Evolutionary conservation across 164 flowering plant genomes (phyloP).

Genomic region (Cinnamomum chago): DNA sequence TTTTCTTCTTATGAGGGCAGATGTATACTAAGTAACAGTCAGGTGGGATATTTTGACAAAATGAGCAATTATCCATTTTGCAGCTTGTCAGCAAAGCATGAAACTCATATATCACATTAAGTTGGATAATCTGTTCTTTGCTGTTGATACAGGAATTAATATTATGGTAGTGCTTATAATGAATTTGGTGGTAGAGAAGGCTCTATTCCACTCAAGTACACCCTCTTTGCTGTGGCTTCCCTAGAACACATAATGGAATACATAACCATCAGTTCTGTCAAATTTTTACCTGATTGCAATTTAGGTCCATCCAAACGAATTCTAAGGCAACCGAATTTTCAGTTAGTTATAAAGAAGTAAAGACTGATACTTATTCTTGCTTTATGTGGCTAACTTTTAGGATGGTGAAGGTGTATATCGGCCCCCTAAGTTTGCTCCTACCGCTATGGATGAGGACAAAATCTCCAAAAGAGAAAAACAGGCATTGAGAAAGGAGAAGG

Average conservation of each 20-base stretch:
- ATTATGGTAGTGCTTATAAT: neutral
- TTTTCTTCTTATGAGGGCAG: neutral
- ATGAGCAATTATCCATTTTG: neutral
- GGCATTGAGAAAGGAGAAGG: constrained; percentile 57
- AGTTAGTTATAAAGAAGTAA: neutral
- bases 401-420: constrained; percentile 50
- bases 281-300: no score
- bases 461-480: constrained; percentile 57
- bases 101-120: neutral
- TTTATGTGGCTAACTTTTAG: constrained; percentile 25
- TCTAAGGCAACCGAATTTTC: neutral
- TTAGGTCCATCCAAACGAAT: no score
- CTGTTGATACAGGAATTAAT: no score
- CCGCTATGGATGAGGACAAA: constrained; percentile 70
- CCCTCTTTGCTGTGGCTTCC: no score
- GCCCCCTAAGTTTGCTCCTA: constrained; percentile 81
- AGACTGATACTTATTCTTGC: neutral
- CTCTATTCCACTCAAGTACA: no score
- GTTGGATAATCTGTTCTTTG: neutral
- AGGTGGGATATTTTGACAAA: neutral
- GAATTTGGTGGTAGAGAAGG: neutral
- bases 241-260: no score
- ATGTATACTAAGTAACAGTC: no score
- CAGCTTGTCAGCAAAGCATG: neutral
- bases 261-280: no score